These are phyloP conservation scores for Fusarium cicatricum DNA, from an alignment of 2,329 filamentous ascomycete species.

Conservation along the genomic window DNA sequence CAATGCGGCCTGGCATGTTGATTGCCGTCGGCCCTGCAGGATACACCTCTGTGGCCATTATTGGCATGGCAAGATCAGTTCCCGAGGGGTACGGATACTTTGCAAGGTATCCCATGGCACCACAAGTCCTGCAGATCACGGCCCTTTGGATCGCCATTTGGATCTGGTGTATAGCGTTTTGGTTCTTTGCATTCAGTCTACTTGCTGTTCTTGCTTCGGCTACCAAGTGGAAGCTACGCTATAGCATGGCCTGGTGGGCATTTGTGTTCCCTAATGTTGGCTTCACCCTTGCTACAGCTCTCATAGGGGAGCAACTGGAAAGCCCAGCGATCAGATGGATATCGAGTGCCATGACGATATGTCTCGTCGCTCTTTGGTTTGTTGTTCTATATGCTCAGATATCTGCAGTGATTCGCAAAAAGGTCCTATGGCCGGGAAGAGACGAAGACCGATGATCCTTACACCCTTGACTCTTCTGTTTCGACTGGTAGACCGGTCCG, in stretches of 20 bases:
- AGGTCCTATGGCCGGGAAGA: constrained; percentile 40
- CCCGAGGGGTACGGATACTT: constrained; percentile 40
- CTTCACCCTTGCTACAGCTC: constrained; percentile 36
- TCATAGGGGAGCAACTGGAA: constrained; percentile 38
- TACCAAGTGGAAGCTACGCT: constrained; percentile 28
- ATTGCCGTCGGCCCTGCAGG: constrained; percentile 38
- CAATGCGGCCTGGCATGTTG: constrained; percentile 41
- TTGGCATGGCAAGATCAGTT: constrained; percentile 38
- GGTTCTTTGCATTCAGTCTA: constrained; percentile 40
- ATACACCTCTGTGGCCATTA: constrained; percentile 39
- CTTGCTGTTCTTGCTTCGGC: constrained; percentile 32
- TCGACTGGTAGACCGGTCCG: not conserved
- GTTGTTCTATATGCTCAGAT: constrained; percentile 34
- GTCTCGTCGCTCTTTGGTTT: constrained; percentile 37
- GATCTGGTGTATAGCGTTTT: constrained; percentile 42
- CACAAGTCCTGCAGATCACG: constrained; percentile 35
- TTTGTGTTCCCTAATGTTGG: constrained; percentile 43
- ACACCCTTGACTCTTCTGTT: not conserved
- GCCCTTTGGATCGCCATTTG: constrained; percentile 39
- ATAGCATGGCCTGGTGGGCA: constrained; percentile 42
- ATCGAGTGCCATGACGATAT: constrained; percentile 33
- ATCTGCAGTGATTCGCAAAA: constrained; percentile 30
- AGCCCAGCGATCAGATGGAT: constrained; percentile 39
- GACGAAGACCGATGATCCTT: constrained; percentile 34
- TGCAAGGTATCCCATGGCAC: constrained; percentile 33